Evolutionary conservation across 371 early-diverging fungal species (phyloP), one percentile per base, ranked within the genome.

Genomic region (Polyrhizophydium stewartii): DNA sequence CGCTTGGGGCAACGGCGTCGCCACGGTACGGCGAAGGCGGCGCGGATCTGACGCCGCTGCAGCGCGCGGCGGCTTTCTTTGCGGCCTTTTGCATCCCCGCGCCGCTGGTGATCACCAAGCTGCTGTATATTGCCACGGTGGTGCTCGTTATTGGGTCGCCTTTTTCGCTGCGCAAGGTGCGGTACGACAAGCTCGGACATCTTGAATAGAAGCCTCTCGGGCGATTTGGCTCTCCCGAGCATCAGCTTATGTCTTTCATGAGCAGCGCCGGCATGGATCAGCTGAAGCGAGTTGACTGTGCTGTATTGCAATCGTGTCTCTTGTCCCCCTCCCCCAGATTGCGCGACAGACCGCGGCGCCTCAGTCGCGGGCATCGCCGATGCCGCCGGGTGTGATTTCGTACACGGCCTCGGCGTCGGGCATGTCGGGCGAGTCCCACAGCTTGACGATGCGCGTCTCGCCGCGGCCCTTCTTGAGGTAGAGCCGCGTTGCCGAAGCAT

Each of bases 401-500:
- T 67, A 70, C 45, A 67, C 66, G 62, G 32, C 22, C 27, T 41
- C 58, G 27, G 22, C 17, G 19, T 24, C 38, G 35, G 62, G 55
- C 41, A 66, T 62, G 40, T 61, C 67, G 50, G 74, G 74, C 22
- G 59, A 59, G 51, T 74, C 74, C 56, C 63, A 74, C 41, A 74
- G 68, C 53, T 75, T 75, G 63, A 66, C 65, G 31, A 78, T 71
- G 75, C 89, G 66, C 10, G 68, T 72, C 55, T 82, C 85, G 49
- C 84, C 87, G 50, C 82, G 67, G 24, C 87, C 85, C 64, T 86
- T 84, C 43, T 79, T 63, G 3, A 87, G 68, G 64, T 83, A 86
- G 6, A 86, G 68, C 19, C 87, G 74, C 1, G 89, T 86, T 22
- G 93, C 91, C 51, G 93, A 96, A 13, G 98, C 92, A 69, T 99